These are phyloP conservation scores for Exutisphaerella laricina DNA, from an alignment of 2,329 filamentous ascomycete species.

Conservation along the genomic window DNA sequence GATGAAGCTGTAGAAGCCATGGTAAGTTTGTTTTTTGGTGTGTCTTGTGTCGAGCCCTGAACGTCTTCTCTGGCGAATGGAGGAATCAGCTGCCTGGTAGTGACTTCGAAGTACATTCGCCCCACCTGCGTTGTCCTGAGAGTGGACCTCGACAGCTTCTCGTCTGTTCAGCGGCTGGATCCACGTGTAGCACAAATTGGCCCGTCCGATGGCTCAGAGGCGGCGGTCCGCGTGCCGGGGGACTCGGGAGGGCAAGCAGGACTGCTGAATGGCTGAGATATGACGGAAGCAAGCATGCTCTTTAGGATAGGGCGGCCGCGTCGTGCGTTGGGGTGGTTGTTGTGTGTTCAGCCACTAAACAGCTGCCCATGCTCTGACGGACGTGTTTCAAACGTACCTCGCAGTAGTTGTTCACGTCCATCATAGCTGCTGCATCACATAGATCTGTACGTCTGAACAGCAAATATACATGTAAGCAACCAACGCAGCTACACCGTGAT, in stretches of 20 bases:
- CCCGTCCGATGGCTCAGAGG: slow-evolving; percentile 10
- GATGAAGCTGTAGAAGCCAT: slow-evolving; percentile 16
- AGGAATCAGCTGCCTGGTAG: background rate
- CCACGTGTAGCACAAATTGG: slow-evolving; percentile 10
- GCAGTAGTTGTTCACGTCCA: no score
- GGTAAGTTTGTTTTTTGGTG: no score
- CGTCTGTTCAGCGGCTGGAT: no score
- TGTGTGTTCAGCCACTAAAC: no score
- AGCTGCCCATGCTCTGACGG: slow-evolving; percentile 18
- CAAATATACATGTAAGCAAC: no score
- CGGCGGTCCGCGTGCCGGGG: slow-evolving; percentile 9
- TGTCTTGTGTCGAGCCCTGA: background rate
- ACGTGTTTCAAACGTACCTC: slow-evolving; percentile 19
- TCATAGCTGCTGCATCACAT: no score
- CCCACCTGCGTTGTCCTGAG: slow-evolving; percentile 7
- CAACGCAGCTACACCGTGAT: no score
- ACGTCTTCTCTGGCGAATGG: background rate
- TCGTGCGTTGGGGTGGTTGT: slow-evolving; percentile 6
- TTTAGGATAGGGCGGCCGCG: slow-evolving; percentile 11
- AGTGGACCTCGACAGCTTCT: slow-evolving; percentile 14
- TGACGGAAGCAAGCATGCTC: slow-evolving; percentile 5
- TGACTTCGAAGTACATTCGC: no score
- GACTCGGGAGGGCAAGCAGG: slow-evolving; percentile 8
- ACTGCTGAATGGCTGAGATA: slow-evolving; percentile 14
- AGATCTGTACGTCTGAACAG: no score